A percentile compares a stretch with the other conserved stretches of the same genome.
Conservation (phyloP, 805 yeast species). For the Metschnikowia picachoensis region DNA sequence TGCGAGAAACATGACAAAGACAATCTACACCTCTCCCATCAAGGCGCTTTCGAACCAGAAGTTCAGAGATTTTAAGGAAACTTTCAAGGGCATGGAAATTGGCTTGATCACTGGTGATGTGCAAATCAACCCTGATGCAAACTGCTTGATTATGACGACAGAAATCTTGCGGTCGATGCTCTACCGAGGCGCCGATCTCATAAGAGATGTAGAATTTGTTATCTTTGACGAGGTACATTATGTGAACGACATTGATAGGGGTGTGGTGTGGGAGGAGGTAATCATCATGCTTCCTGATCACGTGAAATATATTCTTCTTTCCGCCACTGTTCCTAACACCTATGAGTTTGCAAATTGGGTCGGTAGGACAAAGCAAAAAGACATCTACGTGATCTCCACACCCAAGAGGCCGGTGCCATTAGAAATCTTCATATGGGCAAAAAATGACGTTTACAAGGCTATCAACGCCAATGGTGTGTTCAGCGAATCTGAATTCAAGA, state of each 20-base stretch:
- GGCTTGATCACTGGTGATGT: conserved; percentile 98
- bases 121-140: conserved; percentile 94
- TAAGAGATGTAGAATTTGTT: conserved; percentile 95
- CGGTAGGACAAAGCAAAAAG: conserved; percentile 93
- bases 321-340: conserved; percentile 99
- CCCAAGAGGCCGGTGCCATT: conserved; percentile 96
- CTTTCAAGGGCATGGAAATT: conserved; percentile 77
- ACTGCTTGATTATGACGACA: conserved; percentile 95
- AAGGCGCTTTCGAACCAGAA: conserved; percentile 88
- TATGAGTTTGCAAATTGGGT: conserved; percentile 98
- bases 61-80: conserved; percentile 79
- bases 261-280: conserved; percentile 99
- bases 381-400: conserved; percentile 93
- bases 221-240: conserved; percentile 98
- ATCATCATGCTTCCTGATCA: conserved; percentile 97
- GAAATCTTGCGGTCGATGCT: conserved; percentile 94
- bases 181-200: conserved; percentile 92
- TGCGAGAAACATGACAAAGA: conserved; percentile 90
- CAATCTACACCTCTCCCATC: conserved; percentile 94
- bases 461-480: conserved; percentile 74
- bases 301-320: conserved; percentile 81
- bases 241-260: conserved; percentile 94
- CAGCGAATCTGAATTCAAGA: conserved; percentile 56
- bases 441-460: conserved; percentile 64
- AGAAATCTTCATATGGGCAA: conserved; percentile 84